Evolutionary conservation across 148 eudicot genomes (phyloP), one percentile per base, ranked within the genome.

Genomic region (Cornus florida): DNA sequence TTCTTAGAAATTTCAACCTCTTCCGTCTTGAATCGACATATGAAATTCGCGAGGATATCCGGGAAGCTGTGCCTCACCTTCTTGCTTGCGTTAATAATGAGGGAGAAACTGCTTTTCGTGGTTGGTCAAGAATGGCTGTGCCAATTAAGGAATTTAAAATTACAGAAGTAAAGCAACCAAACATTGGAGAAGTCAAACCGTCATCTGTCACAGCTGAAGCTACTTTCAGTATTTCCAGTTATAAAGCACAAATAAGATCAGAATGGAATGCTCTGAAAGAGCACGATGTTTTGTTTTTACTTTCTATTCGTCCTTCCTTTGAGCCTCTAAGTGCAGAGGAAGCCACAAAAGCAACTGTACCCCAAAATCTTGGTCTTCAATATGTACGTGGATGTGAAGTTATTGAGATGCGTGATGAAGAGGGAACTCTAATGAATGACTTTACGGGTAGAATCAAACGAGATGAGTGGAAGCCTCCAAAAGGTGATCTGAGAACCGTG

Each of bases 81-180:
- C 99, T 93, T 81, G 89, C 98, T 33, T 83, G 90, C 75, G 89
- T 89, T 69, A 92, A 93, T 85, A 93, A 86, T 77, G 99, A 96
- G 85, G 99, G 99, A 19, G 95, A 93, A 77, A 83, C 98, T 77
- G 93, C 97, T 85, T 96, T 96, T 77, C 98, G 99, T 86, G 99
- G 99, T 79, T 96, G 99, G 99, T 96, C 99, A 67, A 92, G 99
- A 91, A 96, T 96, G 99, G 99, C 90, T 79, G 99, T 96, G 71
- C 99, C 99, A 64, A 86, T 96, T 68, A 91, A 80, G 83, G 90
- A 92, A 80, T 92, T 92, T 69, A 96, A 77, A 85, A 91, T 96
- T 62, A 80, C 83, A 22, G 92, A 94, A 84, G 98, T 96, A 70
- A 96, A 96, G 79, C 99, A 96, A 80, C 99, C 99, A 81, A 96